These are phyloP conservation scores for Striga asiatica DNA, from an alignment of 257 asterid species.

Conservation along the genomic window DNA sequence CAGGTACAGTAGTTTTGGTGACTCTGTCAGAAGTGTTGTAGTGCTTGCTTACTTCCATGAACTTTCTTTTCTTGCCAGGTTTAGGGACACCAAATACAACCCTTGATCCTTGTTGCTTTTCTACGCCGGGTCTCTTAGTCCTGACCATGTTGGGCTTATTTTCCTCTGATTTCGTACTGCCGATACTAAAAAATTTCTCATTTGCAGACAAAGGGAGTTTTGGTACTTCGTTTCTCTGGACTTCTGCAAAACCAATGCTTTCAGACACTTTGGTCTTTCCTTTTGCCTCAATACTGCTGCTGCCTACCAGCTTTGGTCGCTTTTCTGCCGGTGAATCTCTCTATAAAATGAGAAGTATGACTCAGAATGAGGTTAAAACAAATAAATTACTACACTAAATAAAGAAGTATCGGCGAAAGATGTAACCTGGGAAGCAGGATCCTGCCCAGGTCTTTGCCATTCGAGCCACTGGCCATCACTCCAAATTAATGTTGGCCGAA, in stretches of 20 bases:
- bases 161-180: constrained; percentile 43
- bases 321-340: constrained; percentile 81
- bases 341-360: constrained; percentile 33
- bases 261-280: constrained; percentile 40
- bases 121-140: constrained; percentile 62
- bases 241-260: constrained; percentile 28
- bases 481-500: constrained; percentile 81
- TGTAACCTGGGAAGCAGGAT: constrained; percentile 45
- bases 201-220: constrained; percentile 46
- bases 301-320: constrained; percentile 51
- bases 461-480: constrained; percentile 81
- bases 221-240: constrained; percentile 33
- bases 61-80: constrained; percentile 91
- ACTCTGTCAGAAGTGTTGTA: constrained; percentile 53
- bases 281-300: constrained; percentile 30
- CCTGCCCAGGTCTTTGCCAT: constrained; percentile 40
- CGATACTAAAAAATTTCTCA: constrained; percentile 54
- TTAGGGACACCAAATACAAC: constrained; percentile 84
- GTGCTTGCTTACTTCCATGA: constrained; percentile 95
- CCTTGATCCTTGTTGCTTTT: constrained; percentile 65
- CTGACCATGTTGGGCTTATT: constrained; percentile 40
- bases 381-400: too few species aligned
- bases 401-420: too few species aligned
- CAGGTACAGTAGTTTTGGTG: constrained; percentile 31
- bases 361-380: constrained; percentile 2